These are phyloP conservation scores for Pichia ethanolica DNA, from an alignment of 805 yeast genomes.

Conservation along the genomic window DNA sequence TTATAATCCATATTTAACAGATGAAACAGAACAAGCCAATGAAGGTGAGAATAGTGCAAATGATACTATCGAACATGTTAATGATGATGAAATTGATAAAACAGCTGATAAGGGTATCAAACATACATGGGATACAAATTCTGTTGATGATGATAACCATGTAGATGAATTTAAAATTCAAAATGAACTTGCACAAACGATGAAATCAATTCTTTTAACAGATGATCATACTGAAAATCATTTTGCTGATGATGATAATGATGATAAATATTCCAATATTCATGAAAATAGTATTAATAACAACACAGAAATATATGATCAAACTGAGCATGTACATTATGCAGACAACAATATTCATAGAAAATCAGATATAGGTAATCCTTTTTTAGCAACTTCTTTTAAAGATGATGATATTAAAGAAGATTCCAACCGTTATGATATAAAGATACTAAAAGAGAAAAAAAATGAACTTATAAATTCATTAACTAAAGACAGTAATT, in stretches of 20 bases:
- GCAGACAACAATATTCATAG: conserved; percentile 5
- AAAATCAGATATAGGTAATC: conserved; percentile 7
- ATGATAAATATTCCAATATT: conserved; percentile 5
- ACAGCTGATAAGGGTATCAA: neutral
- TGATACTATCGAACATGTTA: neutral
- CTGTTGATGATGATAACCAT: neutral
- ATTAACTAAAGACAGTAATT: conserved; percentile 20
- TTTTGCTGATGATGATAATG: conserved; percentile 8
- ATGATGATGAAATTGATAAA: neutral
- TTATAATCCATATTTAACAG: neutral
- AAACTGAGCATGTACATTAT: conserved; percentile 9
- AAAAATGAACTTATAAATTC: conserved; percentile 34
- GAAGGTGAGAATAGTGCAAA: neutral
- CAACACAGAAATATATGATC: conserved; percentile 6
- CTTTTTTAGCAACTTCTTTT: conserved; percentile 2
- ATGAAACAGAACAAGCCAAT: neutral
- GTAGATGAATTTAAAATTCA: conserved; percentile 15
- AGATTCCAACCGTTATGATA: conserved; percentile 4
- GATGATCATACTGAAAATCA: conserved; percentile 4
- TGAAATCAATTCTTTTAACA: conserved; percentile 10
- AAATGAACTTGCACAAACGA: conserved; percentile 18
- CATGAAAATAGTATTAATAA: conserved; percentile 12
- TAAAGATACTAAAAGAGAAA: conserved; percentile 24
- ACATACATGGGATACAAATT: too few relatives aligned
- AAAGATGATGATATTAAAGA: conserved; percentile 6